Conservation (phyloP, 768 basidiomycete genomes). For the Tylopilus balloui region DNA sequence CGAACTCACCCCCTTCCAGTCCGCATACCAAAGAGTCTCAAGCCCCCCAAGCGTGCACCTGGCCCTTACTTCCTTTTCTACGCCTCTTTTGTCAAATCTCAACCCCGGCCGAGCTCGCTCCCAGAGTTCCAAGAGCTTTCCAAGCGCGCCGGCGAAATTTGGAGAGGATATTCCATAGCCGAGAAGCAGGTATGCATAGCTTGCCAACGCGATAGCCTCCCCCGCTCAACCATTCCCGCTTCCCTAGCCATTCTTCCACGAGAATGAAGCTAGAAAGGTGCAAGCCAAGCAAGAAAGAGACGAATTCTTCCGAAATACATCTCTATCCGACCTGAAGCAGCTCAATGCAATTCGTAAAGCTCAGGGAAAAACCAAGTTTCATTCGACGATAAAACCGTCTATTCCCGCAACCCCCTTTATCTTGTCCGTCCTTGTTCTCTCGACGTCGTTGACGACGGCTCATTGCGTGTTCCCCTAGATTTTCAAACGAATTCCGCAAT, state of each 20-base stretch:
- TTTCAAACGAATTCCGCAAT: constrained; percentile 16
- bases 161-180: constrained; percentile 30
- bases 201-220: neutral
- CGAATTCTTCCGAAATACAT: constrained; percentile 26
- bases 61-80: constrained; percentile 27
- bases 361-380: constrained; percentile 22
- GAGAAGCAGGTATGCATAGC: constrained; percentile 34
- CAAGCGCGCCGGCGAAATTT: constrained; percentile 24
- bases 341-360: constrained; percentile 33
- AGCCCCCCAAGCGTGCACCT: constrained; percentile 28
- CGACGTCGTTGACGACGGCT: neutral
- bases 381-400: neutral
- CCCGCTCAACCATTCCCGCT: neutral
- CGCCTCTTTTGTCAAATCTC: constrained; percentile 10
- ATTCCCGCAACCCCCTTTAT: constrained; percentile 19
- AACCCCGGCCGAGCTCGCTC: neutral
- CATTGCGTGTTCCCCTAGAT: constrained; percentile 12
- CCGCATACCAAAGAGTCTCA: constrained; percentile 12
- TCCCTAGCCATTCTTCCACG: constrained; percentile 28
- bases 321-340: constrained; percentile 18
- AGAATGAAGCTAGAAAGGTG: constrained; percentile 9
- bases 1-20: constrained; percentile 13
- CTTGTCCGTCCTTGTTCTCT: constrained; percentile 16
- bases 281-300: constrained; percentile 20
- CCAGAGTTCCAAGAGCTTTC: constrained; percentile 1